These are phyloP conservation scores for Juncus effusus DNA, from an alignment of 176 grass and related monocot species.

Conservation along the genomic window DNA sequence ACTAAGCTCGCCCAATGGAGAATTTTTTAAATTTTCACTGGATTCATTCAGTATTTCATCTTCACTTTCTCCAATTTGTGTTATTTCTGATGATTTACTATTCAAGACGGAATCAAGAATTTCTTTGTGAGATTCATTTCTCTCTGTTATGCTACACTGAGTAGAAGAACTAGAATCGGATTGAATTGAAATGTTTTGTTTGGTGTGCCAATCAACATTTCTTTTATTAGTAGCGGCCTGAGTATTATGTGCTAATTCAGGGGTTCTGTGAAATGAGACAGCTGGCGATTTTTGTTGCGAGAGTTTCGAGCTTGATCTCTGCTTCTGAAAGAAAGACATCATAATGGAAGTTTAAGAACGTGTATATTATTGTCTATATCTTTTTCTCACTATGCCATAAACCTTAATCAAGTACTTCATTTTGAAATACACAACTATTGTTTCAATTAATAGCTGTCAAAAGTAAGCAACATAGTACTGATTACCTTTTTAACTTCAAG, in stretches of 20 bases:
- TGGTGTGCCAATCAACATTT: conserved; percentile 33
- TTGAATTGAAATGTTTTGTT: conserved; percentile 27
- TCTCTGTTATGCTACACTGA: conserved; percentile 27
- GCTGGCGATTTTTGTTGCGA: conserved; percentile 51
- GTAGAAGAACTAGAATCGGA: conserved; percentile 20
- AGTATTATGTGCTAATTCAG: conserved; percentile 25
- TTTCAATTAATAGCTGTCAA: background rate
- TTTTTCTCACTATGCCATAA: conserved; percentile 1
- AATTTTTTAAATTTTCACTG: conserved; percentile 25
- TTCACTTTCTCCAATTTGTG: conserved; percentile 28
- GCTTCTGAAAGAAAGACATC: conserved; percentile 47
- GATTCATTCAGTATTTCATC: conserved; percentile 25
- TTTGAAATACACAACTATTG: no score
- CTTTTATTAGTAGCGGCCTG: conserved; percentile 31
- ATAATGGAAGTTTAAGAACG: background rate
- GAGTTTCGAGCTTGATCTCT: conserved; percentile 60
- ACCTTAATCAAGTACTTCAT: background rate
- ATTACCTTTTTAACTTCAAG: conserved; percentile 87
- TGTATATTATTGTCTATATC: background rate
- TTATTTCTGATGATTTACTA: conserved; percentile 31
- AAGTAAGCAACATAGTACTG: background rate
- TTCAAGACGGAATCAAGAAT: conserved; percentile 22
- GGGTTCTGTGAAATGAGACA: conserved; percentile 38
- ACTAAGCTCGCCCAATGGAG: conserved; percentile 5
- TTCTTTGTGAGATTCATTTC: conserved; percentile 22